Base-by-base conservation (phyloP, 805 yeast species). In the Cyberlindnera galapagoensis region DNA sequence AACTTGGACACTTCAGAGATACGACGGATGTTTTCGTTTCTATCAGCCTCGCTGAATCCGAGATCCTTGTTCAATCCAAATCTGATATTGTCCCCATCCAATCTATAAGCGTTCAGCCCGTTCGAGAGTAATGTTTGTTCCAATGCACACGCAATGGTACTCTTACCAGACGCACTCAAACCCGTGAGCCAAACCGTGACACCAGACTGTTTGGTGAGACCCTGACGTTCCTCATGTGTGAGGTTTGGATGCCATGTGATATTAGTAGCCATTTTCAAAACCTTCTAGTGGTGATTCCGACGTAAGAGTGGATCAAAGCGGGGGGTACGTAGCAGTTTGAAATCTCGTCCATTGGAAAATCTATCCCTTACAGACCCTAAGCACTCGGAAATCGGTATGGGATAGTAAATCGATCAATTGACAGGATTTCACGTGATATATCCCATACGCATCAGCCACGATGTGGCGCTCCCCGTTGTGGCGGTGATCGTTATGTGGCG, bases 161-260 rank as follows among this genome's bases (percentile, higher is more conserved):
- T 28, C 23, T 90, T 90, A 38, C 97, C 97, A 31, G 94, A 81
- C 8, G 97, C 97, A 44, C 94, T 82, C 41, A 90, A 69, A 5
- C 97, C 97, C 10, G 97, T 90, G 48, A 90, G 69, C 97, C 97
- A 90, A 27, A 90, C 67, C 15, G 97, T 90, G 36, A 82, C 80
- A 29, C 97, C 97, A 31, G 71, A 68, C 63, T 88, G 97, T 37
- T 78, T 76, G 40, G 84, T 74, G 35, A 83, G 62, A 18, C 56
- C 61, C 29, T 73, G 62, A 52, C 97, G 82, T 63, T 90, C 95
- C 14, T 68, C 77, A 59, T 81, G 86, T 15, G 92, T 78, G 48
- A 90, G 65, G 53, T 92, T 90, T 47, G 75, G 76, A 64, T 90
- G 97, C 97, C 97, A 90, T 44, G 97, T 87, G 59, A 90, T 86